Evolutionary conservation across 2,329 filamentous ascomycete species (phyloP).

Genomic region (Rugonectria rugulosa): DNA sequence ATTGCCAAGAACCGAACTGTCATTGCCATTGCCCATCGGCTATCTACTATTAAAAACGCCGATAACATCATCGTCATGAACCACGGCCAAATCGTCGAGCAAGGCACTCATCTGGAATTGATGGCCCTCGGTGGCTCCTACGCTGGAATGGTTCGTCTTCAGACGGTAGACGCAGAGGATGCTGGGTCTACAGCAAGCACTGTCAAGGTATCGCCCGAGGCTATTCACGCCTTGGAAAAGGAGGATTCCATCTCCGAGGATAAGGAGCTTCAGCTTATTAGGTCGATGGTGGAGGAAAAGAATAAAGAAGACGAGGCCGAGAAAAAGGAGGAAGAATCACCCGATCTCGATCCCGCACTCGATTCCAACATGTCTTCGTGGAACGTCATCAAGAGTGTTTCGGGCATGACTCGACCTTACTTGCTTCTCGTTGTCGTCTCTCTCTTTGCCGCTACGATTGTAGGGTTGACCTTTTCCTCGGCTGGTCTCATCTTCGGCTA

Average conservation of each 20-base stretch:
- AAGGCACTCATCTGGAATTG: conserved; percentile 69
- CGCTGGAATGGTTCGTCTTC: conserved; percentile 57
- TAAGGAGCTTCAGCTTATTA: conserved; percentile 42
- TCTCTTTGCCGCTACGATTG: conserved; percentile 55
- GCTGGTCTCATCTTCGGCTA: conserved; percentile 61
- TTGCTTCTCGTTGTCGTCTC: conserved; percentile 50
- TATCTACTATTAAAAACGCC: conserved; percentile 68
- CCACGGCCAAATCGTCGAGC: conserved; percentile 66
- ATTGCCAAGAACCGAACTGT: conserved; percentile 65
- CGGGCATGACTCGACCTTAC: conserved; percentile 49
- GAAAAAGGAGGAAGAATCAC: conserved; percentile 42
- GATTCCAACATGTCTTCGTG: conserved; percentile 51
- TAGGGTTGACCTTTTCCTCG: conserved; percentile 61
- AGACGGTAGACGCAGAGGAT: conserved; percentile 46
- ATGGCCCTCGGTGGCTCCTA: conserved; percentile 61
- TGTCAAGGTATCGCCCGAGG: conserved; percentile 51
- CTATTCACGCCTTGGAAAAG: conserved; percentile 39
- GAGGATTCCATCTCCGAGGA: conserved; percentile 49
- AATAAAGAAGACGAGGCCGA: conserved; percentile 43
- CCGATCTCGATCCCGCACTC: conserved; percentile 46
- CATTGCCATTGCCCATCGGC: conserved; percentile 69
- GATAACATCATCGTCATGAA: conserved; percentile 73
- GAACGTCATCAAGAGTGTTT: conserved; percentile 48
- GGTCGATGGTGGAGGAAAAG: conserved; percentile 42
- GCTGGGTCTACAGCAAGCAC: conserved; percentile 42